Conservation (phyloP, 768 basidiomycete genomes). For the Amanita rimosa region DNA sequence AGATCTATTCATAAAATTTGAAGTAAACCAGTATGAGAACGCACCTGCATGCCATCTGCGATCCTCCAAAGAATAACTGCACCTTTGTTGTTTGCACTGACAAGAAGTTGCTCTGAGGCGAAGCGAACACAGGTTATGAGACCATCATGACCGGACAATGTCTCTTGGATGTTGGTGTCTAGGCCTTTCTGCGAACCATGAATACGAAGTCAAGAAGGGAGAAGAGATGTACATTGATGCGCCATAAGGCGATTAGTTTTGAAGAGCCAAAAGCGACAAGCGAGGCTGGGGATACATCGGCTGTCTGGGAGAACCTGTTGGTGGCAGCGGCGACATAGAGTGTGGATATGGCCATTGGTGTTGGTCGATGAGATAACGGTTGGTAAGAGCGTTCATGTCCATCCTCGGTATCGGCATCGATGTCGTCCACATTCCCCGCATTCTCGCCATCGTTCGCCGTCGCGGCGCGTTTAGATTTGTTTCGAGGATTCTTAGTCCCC, state of each 20-base stretch:
- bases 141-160: conserved; percentile 66
- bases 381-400: conserved; percentile 26
- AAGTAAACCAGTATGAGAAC: conserved; percentile 3
- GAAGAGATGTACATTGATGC: conserved; percentile 22
- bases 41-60: conserved; percentile 27
- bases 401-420: conserved; percentile 74
- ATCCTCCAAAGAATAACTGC: conserved; percentile 51
- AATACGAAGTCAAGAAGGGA: conserved; percentile 3
- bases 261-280: conserved; percentile 36
- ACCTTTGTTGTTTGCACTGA: conserved; percentile 74
- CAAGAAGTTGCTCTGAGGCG: conserved; percentile 34
- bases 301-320: conserved; percentile 38
- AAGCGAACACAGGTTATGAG: conserved; percentile 74
- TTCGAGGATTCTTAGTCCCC: conserved; percentile 48
- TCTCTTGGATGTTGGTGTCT: conserved; percentile 49
- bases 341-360: conserved; percentile 18
- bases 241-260: conserved; percentile 34
- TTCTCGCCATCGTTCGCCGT: conserved; percentile 41
- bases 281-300: conserved; percentile 32
- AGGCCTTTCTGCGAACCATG: conserved; percentile 26
- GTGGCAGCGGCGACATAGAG: conserved; percentile 35
- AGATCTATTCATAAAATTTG: not conserved
- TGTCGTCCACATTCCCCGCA: conserved; percentile 57
- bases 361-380: conserved; percentile 1
- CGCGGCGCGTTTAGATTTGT: conserved; percentile 37